These are phyloP conservation scores for Didymella glomerata DNA, from an alignment of 2,329 filamentous ascomycete genomes.

Conservation along the genomic window DNA sequence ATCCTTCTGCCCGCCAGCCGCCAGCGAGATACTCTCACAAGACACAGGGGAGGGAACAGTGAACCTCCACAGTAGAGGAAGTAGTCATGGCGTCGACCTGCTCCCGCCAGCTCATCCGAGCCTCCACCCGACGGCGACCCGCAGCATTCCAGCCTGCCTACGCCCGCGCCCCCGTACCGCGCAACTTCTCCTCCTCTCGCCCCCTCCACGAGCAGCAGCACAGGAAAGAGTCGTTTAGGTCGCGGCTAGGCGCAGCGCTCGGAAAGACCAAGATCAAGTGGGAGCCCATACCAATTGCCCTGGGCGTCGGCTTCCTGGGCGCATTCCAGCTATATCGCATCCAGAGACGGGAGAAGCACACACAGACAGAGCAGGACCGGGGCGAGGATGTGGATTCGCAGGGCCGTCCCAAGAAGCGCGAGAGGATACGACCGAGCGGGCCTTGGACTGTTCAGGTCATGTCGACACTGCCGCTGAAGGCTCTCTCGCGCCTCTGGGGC, in stretches of 20 bases:
- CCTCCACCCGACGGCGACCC: conserved; percentile 25
- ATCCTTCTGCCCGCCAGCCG: conserved; percentile 15
- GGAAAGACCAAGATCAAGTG: conserved; percentile 76
- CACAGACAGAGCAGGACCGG: conserved; percentile 50
- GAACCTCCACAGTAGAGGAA: background rate
- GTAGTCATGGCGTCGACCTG: conserved; percentile 39
- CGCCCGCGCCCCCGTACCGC: conserved; percentile 32
- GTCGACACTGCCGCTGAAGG: conserved; percentile 91
- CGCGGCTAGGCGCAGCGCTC: conserved; percentile 66
- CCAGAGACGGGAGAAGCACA: conserved; percentile 60
- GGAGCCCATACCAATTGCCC: conserved; percentile 87
- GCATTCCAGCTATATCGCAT: conserved; percentile 85
- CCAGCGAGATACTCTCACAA: background rate
- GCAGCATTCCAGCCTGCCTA: conserved; percentile 14
- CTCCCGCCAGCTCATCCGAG: conserved; percentile 40
- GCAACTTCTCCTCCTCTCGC: conserved; percentile 50
- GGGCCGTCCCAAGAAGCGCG: conserved; percentile 61
- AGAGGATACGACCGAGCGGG: conserved; percentile 78
- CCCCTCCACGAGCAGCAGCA: conserved; percentile 54
- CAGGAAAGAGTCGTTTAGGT: conserved; percentile 63
- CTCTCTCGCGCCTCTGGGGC: conserved; percentile 87
- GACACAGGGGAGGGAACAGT: background rate
- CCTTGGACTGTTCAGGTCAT: conserved; percentile 95
- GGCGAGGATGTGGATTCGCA: conserved; percentile 57
- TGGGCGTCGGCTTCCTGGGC: conserved; percentile 86